Base-by-base conservation (phyloP, 352 stramenopile genomes). In the Aphanomyces euteiches region DNA sequence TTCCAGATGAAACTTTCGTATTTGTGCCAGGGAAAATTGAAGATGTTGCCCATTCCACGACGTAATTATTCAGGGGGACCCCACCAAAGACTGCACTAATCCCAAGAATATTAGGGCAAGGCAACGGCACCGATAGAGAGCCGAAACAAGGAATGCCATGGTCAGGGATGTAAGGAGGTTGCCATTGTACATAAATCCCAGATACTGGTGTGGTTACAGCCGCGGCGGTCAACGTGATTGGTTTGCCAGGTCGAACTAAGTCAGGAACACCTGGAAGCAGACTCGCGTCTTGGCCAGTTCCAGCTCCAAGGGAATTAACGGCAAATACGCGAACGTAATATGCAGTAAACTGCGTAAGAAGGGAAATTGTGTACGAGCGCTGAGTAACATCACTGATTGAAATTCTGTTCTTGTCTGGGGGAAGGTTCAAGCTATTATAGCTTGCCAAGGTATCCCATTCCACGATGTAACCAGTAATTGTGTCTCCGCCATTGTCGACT, bases 251-350 rank as follows among this genome's bases (percentile, higher is more conserved):
- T 0, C 75, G 77, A 4, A 81, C 87, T 70, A 84, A 81, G 38
- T 71, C 77, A 6, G 86, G 84, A 21, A 85, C 65, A 36, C 83
- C 77, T 0, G 79, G 87, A 1, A 77, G 59, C 1, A 82, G 86
- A 0, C 76, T 81, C 43, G 86, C 74, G 10, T 72, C 78, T 75
- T 93, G 86, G 4, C 81, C 75, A 1, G 77, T 84, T 7, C 85
- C 84, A n/a, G 76, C 61, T 5, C 84, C 86, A 4, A 79, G 78
- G 0, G 73, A 64, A 57, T 92, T 94, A 8, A 84, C 76, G 0
- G 95, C 95, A 12, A 88, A 87, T 17, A 98, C 90, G 36, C 92
- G 87, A 10, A 97, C 85, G 67, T 90, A 98, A 76, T 98, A 98
- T 13, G 78, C 63, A 0, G 80, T 85, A 8, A 88, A 87, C 7